Evolutionary conservation across 2,329 filamentous ascomycete genomes (phyloP), one percentile per base, ranked within the genome.

Genomic region (Sphaerulina populicola): DNA sequence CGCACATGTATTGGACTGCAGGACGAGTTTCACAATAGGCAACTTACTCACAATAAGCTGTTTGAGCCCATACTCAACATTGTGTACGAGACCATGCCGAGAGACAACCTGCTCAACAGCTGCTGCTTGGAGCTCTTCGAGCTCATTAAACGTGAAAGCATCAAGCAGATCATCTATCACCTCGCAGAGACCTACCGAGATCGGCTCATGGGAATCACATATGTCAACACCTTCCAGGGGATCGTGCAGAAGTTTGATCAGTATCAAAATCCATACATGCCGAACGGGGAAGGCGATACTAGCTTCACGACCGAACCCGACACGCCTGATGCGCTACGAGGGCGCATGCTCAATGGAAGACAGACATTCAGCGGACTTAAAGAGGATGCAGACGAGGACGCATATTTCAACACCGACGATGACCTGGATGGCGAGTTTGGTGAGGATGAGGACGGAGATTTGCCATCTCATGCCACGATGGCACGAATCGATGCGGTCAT

Each of bases 41-140:
- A 95, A 61, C 79, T 97, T 60, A 85, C 84, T 23, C 82, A 89
- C 59, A 85, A 90, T 65, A 81, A 83, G 53, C 81, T 93, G 0
- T 82, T 97, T 53, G 86, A 85, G 37, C 86, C 89, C 0, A 86
- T 97, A 31, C 74, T 98, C 11, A 81, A 93, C 59, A 83, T 96
- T 35, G 78, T 97, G 31, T 79, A 85, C 49, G 81, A 86, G 58
- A 93, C 88, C 0, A 85, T 96, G 79, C 88, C 90, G 1, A 81
- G 89, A 38, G 91, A 98, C 68, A 97, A 96, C 60, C 76, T 98
- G 2, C 77, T 97, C 30, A 94, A 93, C 68, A 97, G 91, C 0
- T 91, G 90, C 7, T 95, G 88, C 61, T 76, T 97, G 8, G 93
- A 98, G 64, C 79, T 98, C 39, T 97, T 98, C 58, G 89, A 94